Base-by-base conservation (phyloP, 192 early-diverging fungal species). In the Linnemannia elongata region DNA sequence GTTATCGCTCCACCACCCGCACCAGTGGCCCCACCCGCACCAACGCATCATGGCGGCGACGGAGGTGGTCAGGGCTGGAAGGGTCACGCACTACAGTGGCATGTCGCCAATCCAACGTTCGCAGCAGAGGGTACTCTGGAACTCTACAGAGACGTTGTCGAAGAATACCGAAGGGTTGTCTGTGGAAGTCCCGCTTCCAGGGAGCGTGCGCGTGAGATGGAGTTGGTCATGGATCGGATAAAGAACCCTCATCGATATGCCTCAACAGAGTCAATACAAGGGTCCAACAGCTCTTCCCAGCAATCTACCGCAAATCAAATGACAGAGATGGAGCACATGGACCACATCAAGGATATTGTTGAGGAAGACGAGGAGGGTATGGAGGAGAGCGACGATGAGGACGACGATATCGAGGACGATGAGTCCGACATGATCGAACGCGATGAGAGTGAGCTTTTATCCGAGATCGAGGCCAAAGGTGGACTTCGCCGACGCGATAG, bases 31-130 rank as follows among this genome's bases (percentile, higher is more conserved):
- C 71, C 72, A 74, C 76, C 85, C 9, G 45, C 33, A 42, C 52
- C 55, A 4, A 78, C 79, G n/a, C 57, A 81, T 38, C 69, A 77
- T 27, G 79, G 75, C 9, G 85, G 74, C 12, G 79, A 87, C 15
- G 85, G 79, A 71, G 80, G 85, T 27, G 85, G 85, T 75, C 85
- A 87, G 33, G 80, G 85, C 12, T 87, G 85, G 85, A 87, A 81
- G 36, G 80, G 71, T 22, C 85, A 87, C 49, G 79, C 85, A 1
- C 70, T 87, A 1, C 85, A 87, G 30, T 87, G 85, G 85, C 85
- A 87, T 69, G 85, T 87, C 13, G 85, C 85, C 72, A 87, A 87
- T 52, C 85, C 85, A 45, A 87, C 85, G 6, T 87, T 87, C 75
- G 85, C 85, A 22, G 85, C 85, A 7, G 85, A 87, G 44, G 85